Evolutionary conservation across 441 rosid species (phyloP).

Genomic region (Bocquillonia castaneifolia): DNA sequence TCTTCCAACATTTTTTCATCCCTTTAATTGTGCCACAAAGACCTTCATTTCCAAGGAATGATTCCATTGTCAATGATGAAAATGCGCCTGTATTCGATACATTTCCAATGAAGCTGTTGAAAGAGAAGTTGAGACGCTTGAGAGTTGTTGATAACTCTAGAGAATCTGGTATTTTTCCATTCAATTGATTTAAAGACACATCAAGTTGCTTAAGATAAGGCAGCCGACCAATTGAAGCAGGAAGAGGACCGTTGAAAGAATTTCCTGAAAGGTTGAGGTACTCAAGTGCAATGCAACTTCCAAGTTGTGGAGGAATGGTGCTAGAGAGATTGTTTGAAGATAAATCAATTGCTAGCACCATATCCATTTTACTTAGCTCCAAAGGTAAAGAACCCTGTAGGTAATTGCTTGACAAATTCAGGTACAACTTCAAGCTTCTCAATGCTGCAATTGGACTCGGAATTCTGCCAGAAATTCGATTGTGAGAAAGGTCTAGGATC

Average conservation of each 20-base stretch:
- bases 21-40: constrained; percentile 33
- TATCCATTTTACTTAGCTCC: constrained; percentile 27
- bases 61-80: constrained; percentile 21
- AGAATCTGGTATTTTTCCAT: constrained; percentile 28
- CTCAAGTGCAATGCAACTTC: constrained; percentile 32
- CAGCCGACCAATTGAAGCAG: constrained; percentile 24
- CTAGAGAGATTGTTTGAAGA: constrained; percentile 32
- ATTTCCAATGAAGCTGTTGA: constrained; percentile 31
- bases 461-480: constrained; percentile 27
- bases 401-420: constrained; percentile 31
- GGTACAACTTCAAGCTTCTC: constrained; percentile 30
- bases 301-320: constrained; percentile 28
- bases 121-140: constrained; percentile 28
- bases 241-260: constrained; percentile 25
- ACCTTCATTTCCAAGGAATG: constrained; percentile 30
- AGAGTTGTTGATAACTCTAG: constrained; percentile 22
- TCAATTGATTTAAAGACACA: constrained; percentile 26
- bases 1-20: constrained; percentile 23
- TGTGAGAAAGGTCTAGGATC: constrained; percentile 69
- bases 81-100: constrained; percentile 28
- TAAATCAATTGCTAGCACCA: constrained; percentile 32
- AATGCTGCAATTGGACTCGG: constrained; percentile 31
- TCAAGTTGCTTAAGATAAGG: constrained; percentile 27
- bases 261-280: constrained; percentile 34
- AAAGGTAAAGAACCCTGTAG: constrained; percentile 26